A percentile compares a stretch with the other conserved stretches of the same genome.
Evolutionary conservation across 108 stramenopile genomes (phyloP).

Genomic region (Heterococcus sp.): DNA sequence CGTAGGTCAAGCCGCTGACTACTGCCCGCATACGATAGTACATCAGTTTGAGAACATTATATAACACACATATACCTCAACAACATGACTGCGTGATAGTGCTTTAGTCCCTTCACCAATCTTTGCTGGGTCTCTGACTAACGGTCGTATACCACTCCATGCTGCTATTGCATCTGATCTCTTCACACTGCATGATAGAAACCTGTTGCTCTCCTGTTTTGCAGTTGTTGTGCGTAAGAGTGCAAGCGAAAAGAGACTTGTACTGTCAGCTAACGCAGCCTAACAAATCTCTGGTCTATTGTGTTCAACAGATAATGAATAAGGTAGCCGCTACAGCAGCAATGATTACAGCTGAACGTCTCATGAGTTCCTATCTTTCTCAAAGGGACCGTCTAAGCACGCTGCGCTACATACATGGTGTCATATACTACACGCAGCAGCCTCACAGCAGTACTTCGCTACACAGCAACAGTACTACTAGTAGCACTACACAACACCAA

Average conservation of each 20-base stretch:
- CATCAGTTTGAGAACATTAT: too few relatives aligned
- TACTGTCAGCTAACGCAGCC: background rate
- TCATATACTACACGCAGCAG: too few relatives aligned
- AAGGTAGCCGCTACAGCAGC: background rate
- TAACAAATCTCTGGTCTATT: too few relatives aligned
- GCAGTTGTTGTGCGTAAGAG: too few relatives aligned
- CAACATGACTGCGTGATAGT: background rate
- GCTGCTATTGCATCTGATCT: constrained; percentile 61
- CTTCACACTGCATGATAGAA: constrained; percentile 35
- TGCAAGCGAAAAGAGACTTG: background rate
- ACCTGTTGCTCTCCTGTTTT: constrained; percentile 76
- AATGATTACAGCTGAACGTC: background rate
- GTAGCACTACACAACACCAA: too few relatives aligned
- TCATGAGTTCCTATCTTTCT: background rate
- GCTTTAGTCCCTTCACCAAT: constrained; percentile 45
- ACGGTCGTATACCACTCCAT: constrained; percentile 65
- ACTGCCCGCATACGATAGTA: too few relatives aligned
- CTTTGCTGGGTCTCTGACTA: constrained; percentile 55
- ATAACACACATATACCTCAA: background rate
- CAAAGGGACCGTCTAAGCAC: background rate
- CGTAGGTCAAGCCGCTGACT: too few relatives aligned
- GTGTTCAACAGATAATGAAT: background rate
- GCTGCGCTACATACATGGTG: too few relatives aligned
- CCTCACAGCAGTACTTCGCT: too few relatives aligned
- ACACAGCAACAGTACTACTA: too few relatives aligned